Conservation (phyloP, 495 filamentous ascomycete species). For the Neurospora pannonica region DNA sequence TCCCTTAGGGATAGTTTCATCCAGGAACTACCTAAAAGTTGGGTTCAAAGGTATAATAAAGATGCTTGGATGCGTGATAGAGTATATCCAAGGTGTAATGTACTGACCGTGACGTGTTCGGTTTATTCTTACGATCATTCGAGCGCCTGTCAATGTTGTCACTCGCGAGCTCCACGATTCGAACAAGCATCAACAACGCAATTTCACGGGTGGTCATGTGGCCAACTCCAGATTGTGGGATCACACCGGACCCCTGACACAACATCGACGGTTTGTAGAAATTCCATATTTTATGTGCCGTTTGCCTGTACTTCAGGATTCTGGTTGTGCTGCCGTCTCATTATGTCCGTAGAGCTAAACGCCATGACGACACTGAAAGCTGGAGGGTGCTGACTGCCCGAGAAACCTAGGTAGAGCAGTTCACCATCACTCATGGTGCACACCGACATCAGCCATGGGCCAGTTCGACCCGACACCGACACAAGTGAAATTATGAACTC, state of each 20-base stretch:
- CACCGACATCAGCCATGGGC: not conserved
- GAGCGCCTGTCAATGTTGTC: not conserved
- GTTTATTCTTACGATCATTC: too few relatives aligned
- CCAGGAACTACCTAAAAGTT: too few relatives aligned
- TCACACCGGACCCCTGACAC: not conserved
- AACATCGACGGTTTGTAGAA: not conserved
- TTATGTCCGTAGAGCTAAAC: not conserved
- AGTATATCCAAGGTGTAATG: too few relatives aligned
- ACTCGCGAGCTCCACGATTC: not conserved
- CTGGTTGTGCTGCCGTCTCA: not conserved
- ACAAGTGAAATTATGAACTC: not conserved
- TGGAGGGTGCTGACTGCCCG: not conserved
- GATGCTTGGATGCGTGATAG: too few relatives aligned
- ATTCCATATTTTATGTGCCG: not conserved
- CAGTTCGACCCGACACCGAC: not conserved
- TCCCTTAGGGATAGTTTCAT: too few relatives aligned
- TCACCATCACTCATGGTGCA: not conserved
- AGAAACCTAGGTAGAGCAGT: not conserved
- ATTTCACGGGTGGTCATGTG: not conserved
- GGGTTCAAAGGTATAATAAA: too few relatives aligned
- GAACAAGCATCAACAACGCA: not conserved
- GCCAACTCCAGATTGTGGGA: not conserved
- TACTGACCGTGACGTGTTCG: too few relatives aligned
- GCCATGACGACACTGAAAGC: not conserved
- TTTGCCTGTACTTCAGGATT: not conserved